Evolutionary conservation across 2,329 filamentous ascomycete genomes (phyloP).

Genomic region (Ophiosphaerella narmari): DNA sequence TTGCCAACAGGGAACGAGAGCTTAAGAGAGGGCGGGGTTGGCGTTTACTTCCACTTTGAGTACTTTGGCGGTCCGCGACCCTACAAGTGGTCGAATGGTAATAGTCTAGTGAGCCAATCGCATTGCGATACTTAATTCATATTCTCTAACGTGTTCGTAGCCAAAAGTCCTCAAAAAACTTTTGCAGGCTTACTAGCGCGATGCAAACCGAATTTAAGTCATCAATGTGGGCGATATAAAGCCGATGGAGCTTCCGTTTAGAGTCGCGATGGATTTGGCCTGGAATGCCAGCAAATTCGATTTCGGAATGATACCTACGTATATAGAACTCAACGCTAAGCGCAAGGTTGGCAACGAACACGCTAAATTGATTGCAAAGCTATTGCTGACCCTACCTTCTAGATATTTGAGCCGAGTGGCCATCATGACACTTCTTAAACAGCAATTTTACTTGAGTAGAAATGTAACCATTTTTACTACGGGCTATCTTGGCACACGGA

Average conservation of each 20-base stretch:
- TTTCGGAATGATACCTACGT: conserved; percentile 53
- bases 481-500: no score
- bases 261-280: conserved; percentile 24
- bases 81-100: conserved; percentile 25
- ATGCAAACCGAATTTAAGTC: conserved; percentile 22
- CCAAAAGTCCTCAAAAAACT: conserved; percentile 20
- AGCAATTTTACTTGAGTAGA: no score
- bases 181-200: conserved; percentile 12
- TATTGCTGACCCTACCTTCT: background rate
- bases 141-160: background rate
- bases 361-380: conserved; percentile 3
- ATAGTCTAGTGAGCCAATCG: conserved; percentile 9
- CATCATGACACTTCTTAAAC: no score
- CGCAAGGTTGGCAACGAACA: conserved; percentile 15
- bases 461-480: no score
- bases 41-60: conserved; percentile 26
- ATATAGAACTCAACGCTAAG: conserved; percentile 8
- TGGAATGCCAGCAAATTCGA: conserved; percentile 18
- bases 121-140: background rate
- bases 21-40: conserved; percentile 10
- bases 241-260: conserved; percentile 23
- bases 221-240: conserved; percentile 31
- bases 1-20: conserved; percentile 21
- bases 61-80: conserved; percentile 21
- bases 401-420: no score